Base-by-base conservation (phyloP, 495 filamentous ascomycete species). In the Aspergillus bertholletiae region DNA sequence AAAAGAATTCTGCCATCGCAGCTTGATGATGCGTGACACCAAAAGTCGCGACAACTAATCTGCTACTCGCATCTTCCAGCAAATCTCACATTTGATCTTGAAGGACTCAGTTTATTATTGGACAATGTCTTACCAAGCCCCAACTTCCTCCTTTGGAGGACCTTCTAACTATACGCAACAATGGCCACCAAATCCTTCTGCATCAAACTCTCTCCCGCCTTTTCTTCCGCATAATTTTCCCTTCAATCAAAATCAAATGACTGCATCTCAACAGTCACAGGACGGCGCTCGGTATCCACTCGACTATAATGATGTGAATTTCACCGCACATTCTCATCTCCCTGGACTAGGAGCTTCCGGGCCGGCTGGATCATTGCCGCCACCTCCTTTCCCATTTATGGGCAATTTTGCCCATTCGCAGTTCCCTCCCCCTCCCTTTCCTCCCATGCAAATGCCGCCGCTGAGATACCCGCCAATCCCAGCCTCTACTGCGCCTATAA, bases 101-200 rank as follows among this genome's bases (percentile, higher is more conserved):
- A 23, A 37, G 1, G 13, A 15, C n/a, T 22, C 30, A 37, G 17
- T 32, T 28, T 34, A 24, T 0, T n/a, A 35, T 49, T 47, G 18
- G 15, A 70, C 51, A 52, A 85, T 85, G 83, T 78, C 80, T 35
- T 74, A 80, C 55, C 80, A 85, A 67, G 79, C 80, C 52, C 72
- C 72, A 48, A 69, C 73, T 24, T 77, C 81, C 30, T 65, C 78
- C 5, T 84, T 76, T 63, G 79, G 78, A 48, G 74, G 68, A 15
- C 66, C 66, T 32, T 52, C 63, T 26, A 64, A 65, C 51, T 69
- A 70, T 51, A 54, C 63, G 7, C 62, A 51, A 28, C 70, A 67
- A 58, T 76, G 74, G 74, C 62, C 62, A 1, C 49, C 67, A 18
- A 61, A 64, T 43, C 62, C 67, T 28, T 27, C 61, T 23, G 49